Evolutionary conservation across 2,329 filamentous ascomycete genomes (phyloP), one percentile per base, ranked within the genome.

Genomic region (Fusarium vanettenii): DNA sequence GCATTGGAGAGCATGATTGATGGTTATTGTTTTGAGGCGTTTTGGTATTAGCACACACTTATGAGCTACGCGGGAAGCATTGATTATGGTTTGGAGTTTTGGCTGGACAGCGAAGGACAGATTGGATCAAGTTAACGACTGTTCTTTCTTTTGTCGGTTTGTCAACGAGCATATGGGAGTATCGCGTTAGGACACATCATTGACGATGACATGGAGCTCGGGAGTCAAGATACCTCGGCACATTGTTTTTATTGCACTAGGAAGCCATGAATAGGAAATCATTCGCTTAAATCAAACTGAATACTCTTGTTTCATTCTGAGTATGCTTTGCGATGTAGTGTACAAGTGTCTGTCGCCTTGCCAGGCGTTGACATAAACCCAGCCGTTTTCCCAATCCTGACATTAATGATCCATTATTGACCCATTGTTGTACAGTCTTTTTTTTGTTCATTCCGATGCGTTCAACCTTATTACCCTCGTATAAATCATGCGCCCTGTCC

Each of bases 161-260:
- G 31, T 14, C n/a, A 20, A 55, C 13, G 33, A 41, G 29, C 14
- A 29, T 29, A 25, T 59, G 55, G 35, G 59, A 64, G 48, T 31
- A 55, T 31, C 48, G 18, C 48, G 48, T 48, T 48, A 9, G 35
- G 60, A 43, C 45, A 52, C 27, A 55, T 31, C 29, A 31, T 50
- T 64, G 61, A 61, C 52, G 50, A 71, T 57, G 55, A 70, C 69
- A 74, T 9, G 72, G 72, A 67, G 69, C 65, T 70, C 16, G 16
- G 72, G 72, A 74, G 72, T 74, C 43, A 64, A 75, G 69, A 75
- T 74, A 74, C 72, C 72, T 74, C 41, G 13, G 69, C 56, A 73
- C 52, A 60, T 45, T 48, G 35, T 25, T 62, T 60, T 70, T 59
- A 52, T 60, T 48, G 31, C 45, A 48, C 55, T 62, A n/a, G 7